Percentiles rank a stretch among this genome's conserved stretches.
Evolutionary conservation across 306 rosid genomes (phyloP).

Genomic region (Cucurbita argyrosperma): DNA sequence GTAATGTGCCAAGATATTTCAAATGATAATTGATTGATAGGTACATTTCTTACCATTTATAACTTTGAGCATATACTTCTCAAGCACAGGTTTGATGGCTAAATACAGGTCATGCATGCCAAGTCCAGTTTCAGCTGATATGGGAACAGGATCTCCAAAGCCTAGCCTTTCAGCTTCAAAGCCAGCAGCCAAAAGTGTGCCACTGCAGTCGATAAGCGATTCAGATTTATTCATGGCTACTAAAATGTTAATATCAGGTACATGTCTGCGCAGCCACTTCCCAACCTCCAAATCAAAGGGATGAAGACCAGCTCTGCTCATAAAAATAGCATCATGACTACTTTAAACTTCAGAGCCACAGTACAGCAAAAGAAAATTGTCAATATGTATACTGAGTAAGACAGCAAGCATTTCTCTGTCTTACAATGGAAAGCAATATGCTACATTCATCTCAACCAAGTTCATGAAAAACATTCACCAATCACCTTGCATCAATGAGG

Average conservation of each 20-base stretch:
- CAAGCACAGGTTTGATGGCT: constrained; percentile 57
- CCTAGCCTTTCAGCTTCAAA: constrained; percentile 61
- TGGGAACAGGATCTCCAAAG: constrained; percentile 87
- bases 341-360: background rate
- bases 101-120: constrained; percentile 70
- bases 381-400: background rate
- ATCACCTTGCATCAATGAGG: constrained; percentile 68
- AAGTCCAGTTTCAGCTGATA: constrained; percentile 90
- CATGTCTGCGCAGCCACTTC: constrained; percentile 70
- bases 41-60: constrained; percentile 32
- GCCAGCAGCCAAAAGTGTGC: constrained; percentile 44
- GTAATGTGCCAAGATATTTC: background rate
- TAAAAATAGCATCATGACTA: background rate
- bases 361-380: background rate
- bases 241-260: constrained; percentile 56
- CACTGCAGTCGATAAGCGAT: constrained; percentile 42
- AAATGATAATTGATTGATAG: background rate
- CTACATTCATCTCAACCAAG: background rate
- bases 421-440: background rate
- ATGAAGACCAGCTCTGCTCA: constrained; percentile 69
- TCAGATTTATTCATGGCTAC: constrained; percentile 81
- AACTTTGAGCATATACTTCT: constrained; percentile 41
- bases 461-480: background rate
- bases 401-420: background rate
- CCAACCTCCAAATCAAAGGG: constrained; percentile 84